Evolutionary conservation across 2,329 filamentous ascomycete species (phyloP).

Genomic region (Ophiocordyceps unilateralis): DNA sequence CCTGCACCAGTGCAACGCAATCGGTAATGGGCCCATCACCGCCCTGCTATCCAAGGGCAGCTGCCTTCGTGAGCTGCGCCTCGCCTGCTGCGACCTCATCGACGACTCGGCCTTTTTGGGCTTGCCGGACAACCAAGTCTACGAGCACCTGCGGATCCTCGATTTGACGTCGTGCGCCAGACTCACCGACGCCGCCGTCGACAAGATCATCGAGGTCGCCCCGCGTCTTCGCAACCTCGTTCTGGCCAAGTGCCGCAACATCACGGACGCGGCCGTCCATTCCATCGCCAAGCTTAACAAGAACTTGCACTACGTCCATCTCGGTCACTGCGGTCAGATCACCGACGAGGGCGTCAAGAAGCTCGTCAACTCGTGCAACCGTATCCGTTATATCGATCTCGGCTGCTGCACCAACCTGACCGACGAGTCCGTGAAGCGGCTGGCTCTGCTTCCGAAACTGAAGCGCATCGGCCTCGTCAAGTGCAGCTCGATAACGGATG

Average conservation of each 20-base stretch:
- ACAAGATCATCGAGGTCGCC: slow-evolving; percentile 72
- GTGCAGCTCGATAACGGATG: slow-evolving; percentile 77
- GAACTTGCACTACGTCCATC: slow-evolving; percentile 90
- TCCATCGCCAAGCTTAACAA: slow-evolving; percentile 83
- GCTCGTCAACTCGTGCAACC: slow-evolving; percentile 71
- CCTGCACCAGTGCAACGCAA: slow-evolving; percentile 64
- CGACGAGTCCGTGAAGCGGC: slow-evolving; percentile 65
- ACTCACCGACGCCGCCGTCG: slow-evolving; percentile 72
- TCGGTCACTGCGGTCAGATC: slow-evolving; percentile 84
- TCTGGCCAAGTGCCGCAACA: slow-evolving; percentile 80
- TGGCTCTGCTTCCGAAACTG: slow-evolving; percentile 79
- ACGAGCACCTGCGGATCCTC: slow-evolving; percentile 80
- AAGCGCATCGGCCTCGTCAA: slow-evolving; percentile 93
- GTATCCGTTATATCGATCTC: slow-evolving; percentile 92
- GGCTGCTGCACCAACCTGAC: slow-evolving; percentile 88
- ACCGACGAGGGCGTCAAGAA: slow-evolving; percentile 77
- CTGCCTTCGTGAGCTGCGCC: slow-evolving; percentile 74
- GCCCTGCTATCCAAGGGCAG: slow-evolving; percentile 61
- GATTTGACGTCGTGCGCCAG: slow-evolving; percentile 80
- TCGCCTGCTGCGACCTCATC: slow-evolving; percentile 72
- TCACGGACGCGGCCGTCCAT: slow-evolving; percentile 76
- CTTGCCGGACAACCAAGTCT: slow-evolving; percentile 50
- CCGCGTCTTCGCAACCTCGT: slow-evolving; percentile 85
- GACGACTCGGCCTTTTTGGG: slow-evolving; percentile 77
- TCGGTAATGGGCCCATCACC: slow-evolving; percentile 73